Evolutionary conservation across 257 asterid species (phyloP).

Genomic region (Solanum chiquidenum): DNA sequence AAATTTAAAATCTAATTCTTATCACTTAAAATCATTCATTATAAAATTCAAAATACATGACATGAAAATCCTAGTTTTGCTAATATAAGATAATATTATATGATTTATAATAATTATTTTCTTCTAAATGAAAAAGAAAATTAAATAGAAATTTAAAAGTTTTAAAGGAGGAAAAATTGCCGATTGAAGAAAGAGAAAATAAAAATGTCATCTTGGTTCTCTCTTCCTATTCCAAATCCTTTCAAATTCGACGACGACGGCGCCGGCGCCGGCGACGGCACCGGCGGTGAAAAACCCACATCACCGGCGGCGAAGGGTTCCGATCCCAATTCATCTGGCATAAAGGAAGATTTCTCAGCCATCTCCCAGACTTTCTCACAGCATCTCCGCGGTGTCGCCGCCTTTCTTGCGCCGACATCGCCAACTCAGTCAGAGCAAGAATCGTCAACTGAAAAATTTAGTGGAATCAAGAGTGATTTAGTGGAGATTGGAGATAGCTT

Average conservation of each 20-base stretch:
- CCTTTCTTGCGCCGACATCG: constrained; percentile 53
- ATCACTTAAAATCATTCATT: too few relatives aligned
- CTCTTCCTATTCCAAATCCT: constrained; percentile 23
- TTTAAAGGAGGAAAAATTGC: not conserved
- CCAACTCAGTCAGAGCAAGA: not conserved
- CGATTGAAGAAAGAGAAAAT: not conserved
- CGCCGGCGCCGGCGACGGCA: not conserved
- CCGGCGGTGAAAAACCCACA: constrained; percentile 5
- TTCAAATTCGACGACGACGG: constrained; percentile 31
- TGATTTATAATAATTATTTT: too few relatives aligned
- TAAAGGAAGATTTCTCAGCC: constrained; percentile 37
- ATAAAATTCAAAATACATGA: not conserved
- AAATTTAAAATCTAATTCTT: too few relatives aligned
- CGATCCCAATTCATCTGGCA: constrained; percentile 18
- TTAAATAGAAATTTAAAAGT: not conserved
- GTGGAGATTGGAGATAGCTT: constrained; percentile 64
- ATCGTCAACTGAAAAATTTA: constrained; percentile 23
- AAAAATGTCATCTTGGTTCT: constrained; percentile 64
- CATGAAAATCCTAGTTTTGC: too few relatives aligned
- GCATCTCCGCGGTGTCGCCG: constrained; percentile 53
- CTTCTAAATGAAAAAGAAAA: not conserved
- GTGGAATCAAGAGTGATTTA: constrained; percentile 63
- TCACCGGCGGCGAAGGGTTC: not conserved
- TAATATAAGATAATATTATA: too few relatives aligned
- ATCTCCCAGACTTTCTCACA: constrained; percentile 24